A percentile compares a stretch with the other conserved stretches of the same genome.
phyloP scores from a whole-genome alignment of 2,329 filamentous ascomycete species.

The Exophiala spinifera region DNA sequence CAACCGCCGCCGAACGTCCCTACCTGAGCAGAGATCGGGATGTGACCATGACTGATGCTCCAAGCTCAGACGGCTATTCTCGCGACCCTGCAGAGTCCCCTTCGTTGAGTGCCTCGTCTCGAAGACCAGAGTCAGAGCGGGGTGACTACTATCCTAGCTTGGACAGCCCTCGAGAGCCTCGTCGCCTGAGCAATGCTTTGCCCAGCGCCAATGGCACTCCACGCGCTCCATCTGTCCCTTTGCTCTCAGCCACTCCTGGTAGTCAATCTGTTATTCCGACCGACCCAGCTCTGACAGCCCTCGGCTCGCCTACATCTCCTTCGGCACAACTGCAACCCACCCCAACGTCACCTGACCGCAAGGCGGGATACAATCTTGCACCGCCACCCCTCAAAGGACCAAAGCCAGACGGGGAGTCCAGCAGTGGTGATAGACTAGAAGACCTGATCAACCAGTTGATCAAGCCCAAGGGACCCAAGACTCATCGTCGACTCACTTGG shows the following conservation, averaged over 20 bases:
- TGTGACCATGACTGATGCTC: constrained; percentile 26
- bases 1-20: constrained; percentile 20
- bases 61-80: constrained; percentile 22
- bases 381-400: constrained; percentile 21
- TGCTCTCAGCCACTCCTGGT: constrained; percentile 12
- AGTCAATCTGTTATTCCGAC: constrained; percentile 7
- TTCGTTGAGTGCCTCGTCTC: constrained; percentile 21
- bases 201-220: constrained; percentile 22
- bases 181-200: constrained; percentile 23
- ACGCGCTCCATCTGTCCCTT: constrained; percentile 17
- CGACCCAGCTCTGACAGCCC: constrained; percentile 8
- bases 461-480: constrained; percentile 28
- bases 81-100: constrained; percentile 22
- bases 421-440: constrained; percentile 27
- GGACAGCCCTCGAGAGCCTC: constrained; percentile 20
- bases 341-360: constrained; percentile 18
- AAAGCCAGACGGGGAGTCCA: constrained; percentile 11
- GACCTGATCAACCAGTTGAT: constrained; percentile 30
- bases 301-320: constrained; percentile 7
- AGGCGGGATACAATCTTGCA: constrained; percentile 26
- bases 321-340: constrained; percentile 18
- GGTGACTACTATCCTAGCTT: constrained; percentile 19
- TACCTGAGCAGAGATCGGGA: constrained; percentile 25
- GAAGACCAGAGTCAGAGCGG: constrained; percentile 17
- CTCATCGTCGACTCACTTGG: constrained; percentile 28